Conservation (phyloP, 2,329 filamentous ascomycete species). For the Pestalotiopsis sp. region DNA sequence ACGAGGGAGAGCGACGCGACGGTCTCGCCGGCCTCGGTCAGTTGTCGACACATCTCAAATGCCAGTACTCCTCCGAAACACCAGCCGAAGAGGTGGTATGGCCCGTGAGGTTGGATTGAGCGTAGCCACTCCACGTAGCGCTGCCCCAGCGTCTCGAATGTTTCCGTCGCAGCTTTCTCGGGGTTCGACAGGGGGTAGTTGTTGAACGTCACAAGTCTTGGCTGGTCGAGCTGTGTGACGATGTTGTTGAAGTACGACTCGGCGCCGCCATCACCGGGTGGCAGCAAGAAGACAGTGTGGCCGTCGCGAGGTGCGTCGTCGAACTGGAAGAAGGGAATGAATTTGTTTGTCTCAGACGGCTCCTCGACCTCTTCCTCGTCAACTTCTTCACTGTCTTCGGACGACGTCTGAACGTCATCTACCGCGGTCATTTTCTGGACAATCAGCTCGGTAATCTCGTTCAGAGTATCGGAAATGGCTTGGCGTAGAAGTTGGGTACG, state of each 20-base stretch:
- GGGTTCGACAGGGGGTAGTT: background rate
- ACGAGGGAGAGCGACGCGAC: background rate
- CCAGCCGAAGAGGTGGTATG: background rate
- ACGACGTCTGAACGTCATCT: background rate
- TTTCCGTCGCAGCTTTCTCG: background rate
- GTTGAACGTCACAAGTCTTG: background rate
- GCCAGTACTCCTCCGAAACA: background rate
- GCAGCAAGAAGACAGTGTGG: background rate
- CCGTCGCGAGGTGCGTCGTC: background rate
- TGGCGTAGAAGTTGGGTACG: background rate
- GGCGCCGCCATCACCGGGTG: background rate
- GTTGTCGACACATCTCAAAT: background rate
- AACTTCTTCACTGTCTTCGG: background rate
- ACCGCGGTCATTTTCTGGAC: background rate
- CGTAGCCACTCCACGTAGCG: background rate
- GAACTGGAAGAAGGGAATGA: background rate
- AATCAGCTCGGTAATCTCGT: background rate
- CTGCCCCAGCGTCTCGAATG: background rate
- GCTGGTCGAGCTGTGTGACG: background rate
- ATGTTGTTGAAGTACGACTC: constrained; percentile 2
- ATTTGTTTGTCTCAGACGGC: background rate
- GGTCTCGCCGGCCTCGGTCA: background rate
- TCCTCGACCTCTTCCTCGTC: background rate
- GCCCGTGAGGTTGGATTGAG: background rate
- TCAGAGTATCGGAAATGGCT: background rate